Evolutionary conservation across 495 filamentous ascomycete species (phyloP).

Genomic region (Penicillium cataractarum): DNA sequence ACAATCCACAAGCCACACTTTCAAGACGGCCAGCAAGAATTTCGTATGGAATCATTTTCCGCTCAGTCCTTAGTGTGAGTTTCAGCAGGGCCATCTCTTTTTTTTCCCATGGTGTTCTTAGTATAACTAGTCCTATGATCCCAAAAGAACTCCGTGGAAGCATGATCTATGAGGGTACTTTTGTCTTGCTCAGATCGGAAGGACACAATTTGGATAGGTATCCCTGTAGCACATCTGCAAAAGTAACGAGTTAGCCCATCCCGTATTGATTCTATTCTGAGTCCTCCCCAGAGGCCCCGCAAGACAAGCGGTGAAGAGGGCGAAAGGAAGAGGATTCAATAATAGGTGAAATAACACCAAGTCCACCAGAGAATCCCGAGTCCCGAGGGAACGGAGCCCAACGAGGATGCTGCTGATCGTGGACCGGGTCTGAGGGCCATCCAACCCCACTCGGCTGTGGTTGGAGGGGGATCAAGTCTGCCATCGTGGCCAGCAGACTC

Average conservation of each 20-base stretch:
- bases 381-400: constrained; percentile 33
- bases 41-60: constrained; percentile 23
- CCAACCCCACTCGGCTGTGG: constrained; percentile 25
- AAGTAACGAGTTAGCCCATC: not conserved
- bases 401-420: constrained; percentile 34
- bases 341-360: constrained; percentile 11
- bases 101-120: not conserved
- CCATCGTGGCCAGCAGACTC: constrained; percentile 14
- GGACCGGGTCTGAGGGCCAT: constrained; percentile 10
- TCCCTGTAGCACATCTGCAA: constrained; percentile 19
- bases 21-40: constrained; percentile 4
- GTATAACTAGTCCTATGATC: not conserved
- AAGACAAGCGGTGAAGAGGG: constrained; percentile 35
- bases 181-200: constrained; percentile 1
- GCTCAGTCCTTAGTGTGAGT: not conserved
- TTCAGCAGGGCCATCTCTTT: not conserved
- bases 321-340: constrained; percentile 10
- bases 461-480: constrained; percentile 12
- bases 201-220: not conserved
- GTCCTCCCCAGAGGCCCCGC: constrained; percentile 1
- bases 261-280: not conserved
- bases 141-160: not conserved
- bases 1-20: constrained; percentile 14
- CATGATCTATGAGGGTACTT: constrained; percentile 1
- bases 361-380: constrained; percentile 29